Evolutionary conservation across 1,284 basidiomycete species (phyloP), one percentile per base, ranked within the genome.

Genomic region (Ustilago xerochloae): DNA sequence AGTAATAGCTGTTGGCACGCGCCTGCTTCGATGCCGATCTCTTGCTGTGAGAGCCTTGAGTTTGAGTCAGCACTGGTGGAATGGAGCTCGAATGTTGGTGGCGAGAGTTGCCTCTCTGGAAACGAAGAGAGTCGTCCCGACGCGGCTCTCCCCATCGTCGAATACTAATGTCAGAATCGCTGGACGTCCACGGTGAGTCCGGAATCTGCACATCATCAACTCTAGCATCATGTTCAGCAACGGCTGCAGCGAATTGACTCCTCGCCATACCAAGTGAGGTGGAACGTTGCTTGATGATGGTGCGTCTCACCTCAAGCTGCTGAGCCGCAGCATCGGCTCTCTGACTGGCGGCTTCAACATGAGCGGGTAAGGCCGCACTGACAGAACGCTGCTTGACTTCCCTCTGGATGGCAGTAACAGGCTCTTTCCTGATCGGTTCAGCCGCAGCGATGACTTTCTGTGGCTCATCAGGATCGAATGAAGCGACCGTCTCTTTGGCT

Each of bases 91-190:
- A 59, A 12, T 54, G 45, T 4, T 46, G 45, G 46, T 59, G 56
- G 12, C 56, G 48, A 20, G 38, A 39, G 30, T 12, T 22, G 33
- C 47, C 51, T 13, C 24, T 29, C 33, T 54, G 56, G 20, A 52
- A 24, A 13, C 59, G 50, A 12, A 63, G 30, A 6, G 65, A 36
- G 7, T 58, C 66, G 26, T 69, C 47, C 0, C 60, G 55, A 29
- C 66, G 55, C 32, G 60, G 47, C n/a, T 63, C 60, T 26, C 70
- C 64, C 72, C 72, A 75, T 12, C 72, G 62, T 38, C 72, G 66
- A 10, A 75, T 36, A 28, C 63, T 66, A 41, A 75, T 70, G 54
- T 75, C 72, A 18, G 72, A 75, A 28, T 75, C 67, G 38, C 67
- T 70, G 30, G 72, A 75, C 0, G 67, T 65, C 72, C 62, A 71